Evolutionary conservation across 306 rosid genomes (phyloP).

Genomic region (Cicer arietinum): DNA sequence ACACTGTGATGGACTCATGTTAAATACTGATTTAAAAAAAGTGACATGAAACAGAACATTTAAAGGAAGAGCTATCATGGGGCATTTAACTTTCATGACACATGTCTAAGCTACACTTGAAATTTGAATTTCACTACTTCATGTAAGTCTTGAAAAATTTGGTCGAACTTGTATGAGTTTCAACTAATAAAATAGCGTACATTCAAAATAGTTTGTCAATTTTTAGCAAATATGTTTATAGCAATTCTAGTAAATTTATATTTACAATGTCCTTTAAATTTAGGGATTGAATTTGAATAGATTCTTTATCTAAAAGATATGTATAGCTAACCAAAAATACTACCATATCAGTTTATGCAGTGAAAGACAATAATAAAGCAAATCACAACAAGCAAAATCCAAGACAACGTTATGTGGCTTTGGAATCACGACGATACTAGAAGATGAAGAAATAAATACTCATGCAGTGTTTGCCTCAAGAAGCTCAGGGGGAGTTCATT

Average conservation of each 20-base stretch:
- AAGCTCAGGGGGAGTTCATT: conserved; percentile 57
- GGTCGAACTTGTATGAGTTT: no score
- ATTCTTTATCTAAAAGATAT: no score
- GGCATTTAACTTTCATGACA: not conserved
- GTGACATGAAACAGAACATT: not conserved
- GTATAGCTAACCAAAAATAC: no score
- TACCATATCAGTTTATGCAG: not conserved
- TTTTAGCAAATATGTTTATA: no score
- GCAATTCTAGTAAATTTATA: no score
- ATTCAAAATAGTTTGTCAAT: no score
- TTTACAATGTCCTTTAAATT: no score
- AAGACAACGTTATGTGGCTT: not conserved
- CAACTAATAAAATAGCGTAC: no score
- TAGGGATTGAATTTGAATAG: no score
- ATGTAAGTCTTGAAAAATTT: no score
- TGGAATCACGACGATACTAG: not conserved
- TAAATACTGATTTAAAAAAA: conserved; percentile 5
- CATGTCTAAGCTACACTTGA: conserved; percentile 15
- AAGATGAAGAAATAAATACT: conserved; percentile 3
- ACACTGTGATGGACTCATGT: conserved; percentile 24
- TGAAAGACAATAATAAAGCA: conserved; percentile 7
- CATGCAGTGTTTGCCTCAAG: conserved; percentile 62
- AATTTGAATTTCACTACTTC: no score
- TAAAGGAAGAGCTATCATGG: no score
- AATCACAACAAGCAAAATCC: conserved; percentile 27